Evolutionary conservation across 2,329 filamentous ascomycete genomes (phyloP).

Genomic region (Aspergillus brunneoviolaceus): DNA sequence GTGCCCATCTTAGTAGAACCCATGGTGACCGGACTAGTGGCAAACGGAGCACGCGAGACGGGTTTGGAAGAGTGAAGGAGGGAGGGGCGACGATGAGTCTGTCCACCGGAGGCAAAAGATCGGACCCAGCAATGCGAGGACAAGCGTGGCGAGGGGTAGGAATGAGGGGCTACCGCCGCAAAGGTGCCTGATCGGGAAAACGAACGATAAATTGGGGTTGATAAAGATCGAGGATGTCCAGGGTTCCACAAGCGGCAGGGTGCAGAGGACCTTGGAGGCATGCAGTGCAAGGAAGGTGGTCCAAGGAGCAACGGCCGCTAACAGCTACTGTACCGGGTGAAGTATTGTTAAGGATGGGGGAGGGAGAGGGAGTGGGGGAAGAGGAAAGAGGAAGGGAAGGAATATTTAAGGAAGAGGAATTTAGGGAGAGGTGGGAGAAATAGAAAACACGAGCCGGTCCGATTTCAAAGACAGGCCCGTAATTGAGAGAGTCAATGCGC

Average conservation of each 20-base stretch:
- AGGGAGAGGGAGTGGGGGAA: not conserved
- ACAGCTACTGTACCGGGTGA: constrained; percentile 2
- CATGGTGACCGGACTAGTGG: constrained; percentile 20
- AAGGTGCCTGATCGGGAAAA: constrained; percentile 13
- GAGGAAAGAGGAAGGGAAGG: not conserved
- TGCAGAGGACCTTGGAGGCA: constrained; percentile 40
- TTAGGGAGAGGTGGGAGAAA: not conserved
- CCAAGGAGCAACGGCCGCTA: constrained; percentile 5
- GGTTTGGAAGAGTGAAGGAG: constrained; percentile 19
- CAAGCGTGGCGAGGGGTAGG: constrained; percentile 18
- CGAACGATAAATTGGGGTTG: constrained; percentile 17
- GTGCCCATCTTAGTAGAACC: constrained; percentile 28
- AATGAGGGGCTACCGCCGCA: constrained; percentile 19
- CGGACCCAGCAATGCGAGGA: constrained; percentile 12
- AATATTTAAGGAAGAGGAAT: not conserved
- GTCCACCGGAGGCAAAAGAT: constrained; percentile 8
- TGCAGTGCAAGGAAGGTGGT: constrained; percentile 22
- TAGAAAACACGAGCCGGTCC: not conserved
- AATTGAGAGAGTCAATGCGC: not conserved
- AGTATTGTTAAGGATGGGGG: not conserved
- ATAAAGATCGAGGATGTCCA: constrained; percentile 12
- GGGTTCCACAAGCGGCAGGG: constrained; percentile 24
- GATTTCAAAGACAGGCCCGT: not conserved
- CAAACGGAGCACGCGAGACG: constrained; percentile 20
- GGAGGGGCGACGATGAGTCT: not conserved